phyloP scores from a whole-genome alignment of 306 rosid species.

The Gynostemma pentaphyllum region DNA sequence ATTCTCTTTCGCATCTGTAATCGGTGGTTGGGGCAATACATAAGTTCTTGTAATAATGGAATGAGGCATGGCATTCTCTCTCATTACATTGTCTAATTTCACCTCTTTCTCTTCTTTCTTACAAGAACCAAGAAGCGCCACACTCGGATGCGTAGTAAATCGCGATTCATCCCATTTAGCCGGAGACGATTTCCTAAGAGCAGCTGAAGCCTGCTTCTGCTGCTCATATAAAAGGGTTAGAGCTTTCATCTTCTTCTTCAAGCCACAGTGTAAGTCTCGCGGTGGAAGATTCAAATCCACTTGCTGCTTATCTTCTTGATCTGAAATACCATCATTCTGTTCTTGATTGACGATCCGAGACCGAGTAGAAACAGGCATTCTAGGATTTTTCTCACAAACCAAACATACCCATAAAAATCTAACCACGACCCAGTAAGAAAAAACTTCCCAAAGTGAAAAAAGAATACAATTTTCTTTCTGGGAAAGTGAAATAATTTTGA shows the following conservation, averaged over 20 bases:
- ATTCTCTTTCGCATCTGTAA: constrained; percentile 49
- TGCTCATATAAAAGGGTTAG: constrained; percentile 76
- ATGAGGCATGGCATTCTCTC: constrained; percentile 53
- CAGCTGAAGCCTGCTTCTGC: constrained; percentile 62
- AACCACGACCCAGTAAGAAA: constrained; percentile 18
- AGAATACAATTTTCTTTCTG: neutral
- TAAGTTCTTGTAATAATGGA: constrained; percentile 53
- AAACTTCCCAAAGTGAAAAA: neutral
- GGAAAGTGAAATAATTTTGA: constrained; percentile 2
- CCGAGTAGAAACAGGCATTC: constrained; percentile 90
- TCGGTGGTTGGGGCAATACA: constrained; percentile 43
- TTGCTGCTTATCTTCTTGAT: constrained; percentile 23
- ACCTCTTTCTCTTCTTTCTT: constrained; percentile 20
- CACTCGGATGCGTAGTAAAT: constrained; percentile 22
- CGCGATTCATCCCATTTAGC: constrained; percentile 22
- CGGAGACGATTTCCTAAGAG: constrained; percentile 37
- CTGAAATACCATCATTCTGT: constrained; percentile 18
- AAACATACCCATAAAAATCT: constrained; percentile 30
- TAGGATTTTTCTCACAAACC: constrained; percentile 1
- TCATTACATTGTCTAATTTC: constrained; percentile 31
- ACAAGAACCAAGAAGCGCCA: constrained; percentile 22
- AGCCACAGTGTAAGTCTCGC: constrained; percentile 78
- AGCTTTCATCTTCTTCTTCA: constrained; percentile 81
- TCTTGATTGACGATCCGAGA: constrained; percentile 33
- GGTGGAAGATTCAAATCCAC: constrained; percentile 16